Percentiles rank a stretch among this genome's conserved stretches.
Evolutionary conservation across 1,139 yeast species (phyloP).

Genomic region (Petasospora rhodanensis): DNA sequence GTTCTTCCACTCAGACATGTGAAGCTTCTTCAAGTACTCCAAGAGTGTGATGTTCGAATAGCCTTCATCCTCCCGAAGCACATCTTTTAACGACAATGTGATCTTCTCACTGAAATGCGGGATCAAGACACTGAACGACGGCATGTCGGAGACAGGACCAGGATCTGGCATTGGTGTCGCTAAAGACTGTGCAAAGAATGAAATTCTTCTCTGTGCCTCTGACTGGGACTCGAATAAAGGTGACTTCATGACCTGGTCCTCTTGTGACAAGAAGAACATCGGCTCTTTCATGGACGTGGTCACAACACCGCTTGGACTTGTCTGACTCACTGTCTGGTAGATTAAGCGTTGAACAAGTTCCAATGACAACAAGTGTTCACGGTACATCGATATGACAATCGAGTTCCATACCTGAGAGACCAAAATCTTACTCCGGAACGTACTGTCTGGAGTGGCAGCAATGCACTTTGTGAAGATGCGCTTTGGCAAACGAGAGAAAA

Average conservation of each 20-base stretch:
- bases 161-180: conserved; percentile 74
- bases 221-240: conserved; percentile 52
- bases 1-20: conserved; percentile 73
- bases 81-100: conserved; percentile 62
- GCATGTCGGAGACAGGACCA: conserved; percentile 70
- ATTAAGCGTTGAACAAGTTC: conserved; percentile 67
- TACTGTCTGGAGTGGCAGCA: conserved; percentile 50
- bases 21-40: conserved; percentile 69
- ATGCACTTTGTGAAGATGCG: conserved; percentile 65
- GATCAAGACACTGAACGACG: conserved; percentile 66
- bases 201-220: conserved; percentile 72
- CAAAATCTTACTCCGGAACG: conserved; percentile 57
- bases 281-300: conserved; percentile 53
- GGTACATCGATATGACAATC: conserved; percentile 64
- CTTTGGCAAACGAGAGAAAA: conserved; percentile 67
- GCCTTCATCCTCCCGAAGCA: conserved; percentile 68
- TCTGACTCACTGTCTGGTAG: conserved; percentile 51
- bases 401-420: conserved; percentile 76
- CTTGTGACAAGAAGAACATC: conserved; percentile 65
- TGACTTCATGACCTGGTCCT: conserved; percentile 61
- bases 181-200: conserved; percentile 71
- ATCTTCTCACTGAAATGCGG: conserved; percentile 76
- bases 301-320: conserved; percentile 19
- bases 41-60: conserved; percentile 66
- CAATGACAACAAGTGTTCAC: conserved; percentile 65